Percentiles rank a stretch among this genome's conserved stretches.
These are phyloP conservation scores for Trichoderma polysporum DNA, from an alignment of 2,329 filamentous ascomycete species.

Conservation along the genomic window DNA sequence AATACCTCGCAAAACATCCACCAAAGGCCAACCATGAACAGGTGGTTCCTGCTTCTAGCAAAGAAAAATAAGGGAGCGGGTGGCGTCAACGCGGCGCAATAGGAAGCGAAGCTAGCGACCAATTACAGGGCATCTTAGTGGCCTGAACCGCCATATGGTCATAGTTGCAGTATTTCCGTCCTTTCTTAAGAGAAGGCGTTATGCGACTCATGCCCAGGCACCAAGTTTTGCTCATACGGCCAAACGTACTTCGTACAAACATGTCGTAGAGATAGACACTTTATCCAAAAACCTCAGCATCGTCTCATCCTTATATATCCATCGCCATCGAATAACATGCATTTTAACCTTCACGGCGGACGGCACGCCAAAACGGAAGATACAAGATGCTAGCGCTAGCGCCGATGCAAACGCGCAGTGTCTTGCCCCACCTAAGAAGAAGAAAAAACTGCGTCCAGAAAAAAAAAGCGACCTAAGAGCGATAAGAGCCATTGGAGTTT, in stretches of 20 bases:
- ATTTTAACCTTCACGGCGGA: not conserved
- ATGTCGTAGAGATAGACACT: too few relatives aligned
- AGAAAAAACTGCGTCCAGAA: not conserved
- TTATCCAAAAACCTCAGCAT: not conserved
- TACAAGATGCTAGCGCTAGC: not conserved
- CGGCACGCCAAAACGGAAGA: not conserved
- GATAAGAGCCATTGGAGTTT: constrained; percentile 19
- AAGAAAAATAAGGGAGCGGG: not conserved
- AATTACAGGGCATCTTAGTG: not conserved
- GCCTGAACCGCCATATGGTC: not conserved
- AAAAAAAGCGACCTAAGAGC: not conserved
- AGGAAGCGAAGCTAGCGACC: not conserved
- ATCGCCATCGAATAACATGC: not conserved
- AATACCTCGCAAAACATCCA: not conserved
- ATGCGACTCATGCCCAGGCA: not conserved
- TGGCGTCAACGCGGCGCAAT: not conserved
- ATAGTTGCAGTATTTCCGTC: not conserved
- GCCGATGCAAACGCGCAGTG: not conserved
- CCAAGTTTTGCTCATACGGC: too few relatives aligned
- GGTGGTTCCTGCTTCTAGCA: not conserved
- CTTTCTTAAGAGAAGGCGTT: not conserved
- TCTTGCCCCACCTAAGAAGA: not conserved
- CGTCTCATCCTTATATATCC: not conserved
- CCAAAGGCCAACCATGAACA: not conserved
- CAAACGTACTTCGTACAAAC: too few relatives aligned